These are phyloP conservation scores for Eucalyptus erythrocorys DNA, from an alignment of 345 rosid species.

Conservation along the genomic window DNA sequence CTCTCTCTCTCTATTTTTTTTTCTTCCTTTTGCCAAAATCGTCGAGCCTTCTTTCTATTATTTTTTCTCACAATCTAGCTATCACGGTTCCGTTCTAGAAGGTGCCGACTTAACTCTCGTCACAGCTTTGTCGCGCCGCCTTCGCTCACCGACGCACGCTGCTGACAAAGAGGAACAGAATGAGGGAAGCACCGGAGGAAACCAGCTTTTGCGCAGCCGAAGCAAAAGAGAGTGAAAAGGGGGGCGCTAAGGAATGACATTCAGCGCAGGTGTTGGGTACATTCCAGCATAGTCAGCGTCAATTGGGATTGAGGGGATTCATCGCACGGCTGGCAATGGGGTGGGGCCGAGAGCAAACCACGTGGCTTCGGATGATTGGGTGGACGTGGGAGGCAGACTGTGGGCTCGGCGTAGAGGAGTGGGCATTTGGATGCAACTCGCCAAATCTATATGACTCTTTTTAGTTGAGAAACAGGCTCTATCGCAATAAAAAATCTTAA, in stretches of 20 bases:
- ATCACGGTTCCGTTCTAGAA: too few relatives aligned
- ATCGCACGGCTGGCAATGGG: not conserved
- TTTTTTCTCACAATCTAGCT: too few relatives aligned
- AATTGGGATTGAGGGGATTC: not conserved
- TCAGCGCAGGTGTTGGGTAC: not conserved
- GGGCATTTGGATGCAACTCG: not conserved
- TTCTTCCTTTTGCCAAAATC: too few relatives aligned
- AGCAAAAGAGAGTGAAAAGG: not conserved
- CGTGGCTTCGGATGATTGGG: not conserved
- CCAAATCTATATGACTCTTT: too few relatives aligned
- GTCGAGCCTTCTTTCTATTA: too few relatives aligned
- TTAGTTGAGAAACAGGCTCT: too few relatives aligned
- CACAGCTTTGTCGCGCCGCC: too few relatives aligned
- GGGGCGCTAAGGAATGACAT: not conserved
- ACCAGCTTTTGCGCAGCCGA: not conserved
- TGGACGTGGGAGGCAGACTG: not conserved
- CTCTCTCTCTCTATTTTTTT: too few relatives aligned
- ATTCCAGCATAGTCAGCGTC: not conserved
- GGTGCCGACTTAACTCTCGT: too few relatives aligned
- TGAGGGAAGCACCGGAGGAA: not conserved
- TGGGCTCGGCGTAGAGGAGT: not conserved
- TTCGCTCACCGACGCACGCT: too few relatives aligned
- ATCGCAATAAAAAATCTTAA: too few relatives aligned
- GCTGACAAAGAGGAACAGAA: not conserved
- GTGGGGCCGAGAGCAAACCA: not conserved